Conservation (phyloP, 192 early-diverging fungal genomes). For the Coemansia sp. region DNA sequence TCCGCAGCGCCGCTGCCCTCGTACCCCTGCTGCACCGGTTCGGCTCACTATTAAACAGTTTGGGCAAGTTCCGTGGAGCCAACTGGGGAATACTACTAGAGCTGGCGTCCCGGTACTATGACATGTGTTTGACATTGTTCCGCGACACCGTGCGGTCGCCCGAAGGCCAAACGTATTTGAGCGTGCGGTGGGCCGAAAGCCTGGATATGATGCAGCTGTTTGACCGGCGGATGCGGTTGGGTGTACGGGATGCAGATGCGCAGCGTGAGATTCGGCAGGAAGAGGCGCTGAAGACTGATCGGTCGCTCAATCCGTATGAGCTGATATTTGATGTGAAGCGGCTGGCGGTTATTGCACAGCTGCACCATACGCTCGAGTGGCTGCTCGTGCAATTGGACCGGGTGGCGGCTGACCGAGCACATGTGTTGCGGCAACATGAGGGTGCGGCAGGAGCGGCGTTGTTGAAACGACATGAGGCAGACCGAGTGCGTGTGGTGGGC, state of each 20-base stretch:
- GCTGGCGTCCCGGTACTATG: constrained; percentile 46
- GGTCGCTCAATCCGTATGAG: constrained; percentile 74
- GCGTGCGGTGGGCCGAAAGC: constrained; percentile 64
- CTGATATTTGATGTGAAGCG: constrained; percentile 83
- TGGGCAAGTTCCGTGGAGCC: constrained; percentile 44
- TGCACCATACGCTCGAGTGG: constrained; percentile 83
- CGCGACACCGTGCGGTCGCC: constrained; percentile 48
- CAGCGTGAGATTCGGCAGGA: constrained; percentile 75
- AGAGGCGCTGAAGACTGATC: constrained; percentile 74
- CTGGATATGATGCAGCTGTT: constrained; percentile 61
- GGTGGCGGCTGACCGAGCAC: constrained; percentile 27
- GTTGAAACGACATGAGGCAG: constrained; percentile 46
- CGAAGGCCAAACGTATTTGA: constrained; percentile 43
- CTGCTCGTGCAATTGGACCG: constrained; percentile 35
- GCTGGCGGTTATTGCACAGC: constrained; percentile 66
- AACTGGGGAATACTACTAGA: constrained; percentile 50
- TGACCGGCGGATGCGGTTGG: constrained; percentile 26
- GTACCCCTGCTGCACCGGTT: constrained; percentile 45
- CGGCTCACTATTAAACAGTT: constrained; percentile 39
- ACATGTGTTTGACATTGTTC: constrained; percentile 44
- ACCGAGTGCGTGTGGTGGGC: constrained; percentile 49
- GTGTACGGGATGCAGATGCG: constrained; percentile 60
- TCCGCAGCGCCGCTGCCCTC: constrained; percentile 48
- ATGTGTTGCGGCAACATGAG: constrained; percentile 30
- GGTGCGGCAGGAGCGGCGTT: constrained; percentile 56